Percentiles rank a stretch among this genome's conserved stretches.
Conservation (phyloP, 768 basidiomycete genomes). For the Hygrophoropsis aurantiaca region DNA sequence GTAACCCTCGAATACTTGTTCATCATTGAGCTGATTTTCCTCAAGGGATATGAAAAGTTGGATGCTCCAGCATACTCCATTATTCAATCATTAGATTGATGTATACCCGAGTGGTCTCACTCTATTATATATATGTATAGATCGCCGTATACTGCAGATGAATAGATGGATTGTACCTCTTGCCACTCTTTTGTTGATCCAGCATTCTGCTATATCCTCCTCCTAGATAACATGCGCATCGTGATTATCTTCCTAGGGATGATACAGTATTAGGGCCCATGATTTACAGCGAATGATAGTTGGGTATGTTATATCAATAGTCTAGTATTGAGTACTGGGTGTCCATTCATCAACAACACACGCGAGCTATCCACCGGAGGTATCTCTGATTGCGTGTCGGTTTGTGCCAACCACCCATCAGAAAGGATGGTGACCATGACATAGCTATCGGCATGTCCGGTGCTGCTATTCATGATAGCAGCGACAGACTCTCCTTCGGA, state of each 20-base stretch:
- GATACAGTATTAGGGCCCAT: no score
- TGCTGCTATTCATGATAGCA: slow-evolving; percentile 55
- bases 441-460: slow-evolving; percentile 44
- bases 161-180: no score
- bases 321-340: slow-evolving; percentile 74
- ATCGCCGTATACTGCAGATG: no score
- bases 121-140: no score
- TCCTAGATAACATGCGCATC: no score
- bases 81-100: slow-evolving; percentile 66
- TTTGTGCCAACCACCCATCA: slow-evolving; percentile 27
- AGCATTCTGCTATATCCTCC: no score
- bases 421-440: slow-evolving; percentile 53
- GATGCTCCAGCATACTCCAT: slow-evolving; percentile 89
- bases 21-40: slow-evolving; percentile 79
- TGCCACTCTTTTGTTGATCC: no score
- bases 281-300: no score
- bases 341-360: slow-evolving; percentile 75
- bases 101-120: no score
- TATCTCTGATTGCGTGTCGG: slow-evolving; percentile 12
- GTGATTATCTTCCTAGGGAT: no score
- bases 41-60: slow-evolving; percentile 75
- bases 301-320: slow-evolving; percentile 57
- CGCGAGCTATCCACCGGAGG: slow-evolving; percentile 37
- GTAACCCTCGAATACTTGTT: slow-evolving; percentile 92
- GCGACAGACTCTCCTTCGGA: slow-evolving; percentile 52